These are phyloP conservation scores for Primulina huaijiensis DNA, from an alignment of 257 asterid genomes.

Conservation along the genomic window DNA sequence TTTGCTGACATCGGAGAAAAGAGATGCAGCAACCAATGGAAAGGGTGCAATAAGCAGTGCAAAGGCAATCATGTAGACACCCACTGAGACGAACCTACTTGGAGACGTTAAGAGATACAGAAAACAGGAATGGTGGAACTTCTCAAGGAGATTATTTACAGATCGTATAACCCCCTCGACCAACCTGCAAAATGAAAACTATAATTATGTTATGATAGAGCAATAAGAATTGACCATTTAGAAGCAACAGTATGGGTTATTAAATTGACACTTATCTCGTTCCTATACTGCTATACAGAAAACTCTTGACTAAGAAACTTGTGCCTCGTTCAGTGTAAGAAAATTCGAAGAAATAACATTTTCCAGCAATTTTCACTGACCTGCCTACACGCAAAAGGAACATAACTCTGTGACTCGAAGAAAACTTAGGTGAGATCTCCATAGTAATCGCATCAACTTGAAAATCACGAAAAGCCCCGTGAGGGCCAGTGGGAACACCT, in stretches of 20 bases:
- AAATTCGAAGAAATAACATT: not conserved
- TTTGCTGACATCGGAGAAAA: constrained; percentile 51
- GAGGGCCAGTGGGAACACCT: constrained; percentile 96
- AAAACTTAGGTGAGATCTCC: constrained; percentile 63
- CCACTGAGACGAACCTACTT: constrained; percentile 77
- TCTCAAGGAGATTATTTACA: constrained; percentile 94
- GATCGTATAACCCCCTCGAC: constrained; percentile 83
- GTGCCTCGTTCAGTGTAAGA: constrained; percentile 9
- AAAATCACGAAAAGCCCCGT: constrained; percentile 95
- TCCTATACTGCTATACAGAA: not conserved
- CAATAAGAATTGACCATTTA: not conserved
- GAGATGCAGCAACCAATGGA: constrained; percentile 86
- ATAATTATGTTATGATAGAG: not conserved
- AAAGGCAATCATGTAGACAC: constrained; percentile 92
- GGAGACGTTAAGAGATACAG: constrained; percentile 84
- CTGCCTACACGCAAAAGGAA: constrained; percentile 78
- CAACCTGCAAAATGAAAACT: constrained; percentile 52
- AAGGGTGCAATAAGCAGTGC: constrained; percentile 83
- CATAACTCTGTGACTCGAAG: constrained; percentile 46
- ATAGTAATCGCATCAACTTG: constrained; percentile 93
- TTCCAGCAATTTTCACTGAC: constrained; percentile 34
- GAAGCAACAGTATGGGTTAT: not conserved
- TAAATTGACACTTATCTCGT: not conserved
- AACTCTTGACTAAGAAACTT: not conserved
- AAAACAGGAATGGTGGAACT: constrained; percentile 94